These are phyloP conservation scores for Debaryomyces nepalensis DNA, from an alignment of 1,139 yeast species.

Conservation along the genomic window DNA sequence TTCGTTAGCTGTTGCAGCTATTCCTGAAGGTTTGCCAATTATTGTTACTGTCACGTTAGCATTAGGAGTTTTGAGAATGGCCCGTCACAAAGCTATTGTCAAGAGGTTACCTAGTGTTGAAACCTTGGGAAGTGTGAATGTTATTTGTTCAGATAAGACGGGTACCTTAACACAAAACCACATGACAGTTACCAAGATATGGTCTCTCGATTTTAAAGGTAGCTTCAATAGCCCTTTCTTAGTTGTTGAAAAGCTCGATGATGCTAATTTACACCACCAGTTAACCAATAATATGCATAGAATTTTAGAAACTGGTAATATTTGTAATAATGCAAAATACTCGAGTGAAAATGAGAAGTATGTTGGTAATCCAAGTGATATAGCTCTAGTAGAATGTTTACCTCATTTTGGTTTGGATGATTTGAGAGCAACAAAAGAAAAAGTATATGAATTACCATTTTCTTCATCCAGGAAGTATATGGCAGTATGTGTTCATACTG, in stretches of 20 bases:
- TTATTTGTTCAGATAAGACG: slow-evolving; percentile 92
- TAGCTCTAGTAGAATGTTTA: slow-evolving; percentile 80
- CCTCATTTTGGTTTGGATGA: slow-evolving; percentile 75
- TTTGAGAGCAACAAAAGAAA: slow-evolving; percentile 58
- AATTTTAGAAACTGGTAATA: slow-evolving; percentile 68
- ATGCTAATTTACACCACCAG: slow-evolving; percentile 44
- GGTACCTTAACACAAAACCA: slow-evolving; percentile 94
- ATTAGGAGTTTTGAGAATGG: slow-evolving; percentile 94
- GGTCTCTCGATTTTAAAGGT: slow-evolving; percentile 78
- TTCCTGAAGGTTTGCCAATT: slow-evolving; percentile 96
- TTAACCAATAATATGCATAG: slow-evolving; percentile 56
- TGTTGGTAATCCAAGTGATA: slow-evolving; percentile 93
- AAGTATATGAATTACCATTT: slow-evolving; percentile 80
- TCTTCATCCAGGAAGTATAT: slow-evolving; percentile 83
- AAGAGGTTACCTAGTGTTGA: slow-evolving; percentile 93
- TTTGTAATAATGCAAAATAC: slow-evolving; percentile 81
- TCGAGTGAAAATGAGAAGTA: slow-evolving; percentile 71
- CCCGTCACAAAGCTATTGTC: slow-evolving; percentile 88
- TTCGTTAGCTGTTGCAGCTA: slow-evolving; percentile 95
- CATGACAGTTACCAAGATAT: slow-evolving; percentile 86
- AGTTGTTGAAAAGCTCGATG: slow-evolving; percentile 52
- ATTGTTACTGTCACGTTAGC: slow-evolving; percentile 97
- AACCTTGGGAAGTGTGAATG: slow-evolving; percentile 93
- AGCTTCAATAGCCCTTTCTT: slow-evolving; percentile 50
- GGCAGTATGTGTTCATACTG: slow-evolving; percentile 74